Evolutionary conservation across 2,329 filamentous ascomycete genomes (phyloP).

Genomic region (Neofusicoccum umdonicola): DNA sequence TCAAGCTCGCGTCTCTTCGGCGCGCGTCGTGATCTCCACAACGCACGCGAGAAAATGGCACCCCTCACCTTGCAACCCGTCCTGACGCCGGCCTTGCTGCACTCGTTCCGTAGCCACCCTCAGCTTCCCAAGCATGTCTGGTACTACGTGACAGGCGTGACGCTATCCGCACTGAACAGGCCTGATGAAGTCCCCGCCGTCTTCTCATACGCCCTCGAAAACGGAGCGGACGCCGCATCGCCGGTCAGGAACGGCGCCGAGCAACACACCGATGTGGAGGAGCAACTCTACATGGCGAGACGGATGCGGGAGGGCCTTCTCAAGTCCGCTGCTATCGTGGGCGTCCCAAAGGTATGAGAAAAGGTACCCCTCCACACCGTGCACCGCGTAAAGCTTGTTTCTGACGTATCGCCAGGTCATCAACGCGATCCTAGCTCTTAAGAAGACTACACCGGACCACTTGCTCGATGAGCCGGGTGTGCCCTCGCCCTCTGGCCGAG

Average conservation of each 20-base stretch:
- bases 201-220: constrained; percentile 43
- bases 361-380: constrained; percentile 1
- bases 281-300: constrained; percentile 45
- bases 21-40: constrained; percentile 1
- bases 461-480: constrained; percentile 41
- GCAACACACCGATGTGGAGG: constrained; percentile 35
- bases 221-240: constrained; percentile 23
- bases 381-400: constrained; percentile 3
- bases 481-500: constrained; percentile 41
- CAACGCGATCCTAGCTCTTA: constrained; percentile 45
- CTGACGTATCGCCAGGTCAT: constrained; percentile 22
- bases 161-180: constrained; percentile 49
- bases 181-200: constrained; percentile 49
- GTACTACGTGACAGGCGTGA: constrained; percentile 50
- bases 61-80: constrained; percentile 25
- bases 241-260: not conserved
- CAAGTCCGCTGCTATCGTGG: constrained; percentile 49
- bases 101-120: constrained; percentile 41
- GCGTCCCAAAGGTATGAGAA: constrained; percentile 49
- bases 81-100: constrained; percentile 44
- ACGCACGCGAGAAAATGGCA: constrained; percentile 10
- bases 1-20: not conserved
- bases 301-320: constrained; percentile 52
- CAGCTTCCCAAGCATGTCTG: constrained; percentile 47
- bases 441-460: constrained; percentile 42